phyloP scores from a whole-genome alignment of 768 basidiomycete genomes.

The Tephrocybe sp. region DNA sequence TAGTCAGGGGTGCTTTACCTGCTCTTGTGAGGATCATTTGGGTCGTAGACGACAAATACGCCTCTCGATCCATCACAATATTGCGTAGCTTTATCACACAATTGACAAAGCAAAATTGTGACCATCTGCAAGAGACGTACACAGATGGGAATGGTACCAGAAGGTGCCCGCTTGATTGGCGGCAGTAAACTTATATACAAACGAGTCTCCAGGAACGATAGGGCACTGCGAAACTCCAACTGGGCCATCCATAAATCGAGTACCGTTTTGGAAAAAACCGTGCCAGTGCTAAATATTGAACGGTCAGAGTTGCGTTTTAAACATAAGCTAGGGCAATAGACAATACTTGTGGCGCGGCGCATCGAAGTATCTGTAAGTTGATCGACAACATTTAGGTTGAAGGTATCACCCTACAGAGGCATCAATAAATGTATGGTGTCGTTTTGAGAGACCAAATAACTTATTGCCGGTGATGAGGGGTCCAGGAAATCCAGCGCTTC shows the following conservation, averaged over 20 bases:
- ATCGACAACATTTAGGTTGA: slow-evolving; percentile 24
- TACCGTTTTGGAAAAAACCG: slow-evolving; percentile 41
- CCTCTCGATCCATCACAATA: slow-evolving; percentile 49
- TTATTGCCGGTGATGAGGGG: slow-evolving; percentile 28
- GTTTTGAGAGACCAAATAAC: slow-evolving; percentile 16
- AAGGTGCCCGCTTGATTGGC: slow-evolving; percentile 26
- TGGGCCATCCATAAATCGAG: slow-evolving; percentile 36
- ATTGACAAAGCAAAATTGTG: slow-evolving; percentile 7
- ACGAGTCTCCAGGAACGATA: slow-evolving; percentile 34
- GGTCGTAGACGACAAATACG: slow-evolving; percentile 37
- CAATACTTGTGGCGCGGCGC: slow-evolving; percentile 24
- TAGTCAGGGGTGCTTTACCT: slow-evolving; percentile 5
- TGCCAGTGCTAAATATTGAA: slow-evolving; percentile 39
- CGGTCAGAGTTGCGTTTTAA: too few species aligned
- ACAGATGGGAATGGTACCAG: slow-evolving; percentile 31
- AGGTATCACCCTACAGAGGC: slow-evolving; percentile 19
- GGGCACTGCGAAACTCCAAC: slow-evolving; percentile 42
- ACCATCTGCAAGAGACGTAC: slow-evolving; percentile 19
- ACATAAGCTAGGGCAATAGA: neutral
- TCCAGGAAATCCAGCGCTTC: slow-evolving; percentile 21
- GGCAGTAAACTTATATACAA: slow-evolving; percentile 37
- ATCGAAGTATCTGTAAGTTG: slow-evolving; percentile 20
- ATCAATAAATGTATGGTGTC: too few species aligned
- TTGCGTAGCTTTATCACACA: slow-evolving; percentile 36
- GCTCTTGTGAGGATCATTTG: slow-evolving; percentile 28